Percentiles rank a stretch among this genome's conserved stretches.
Evolutionary conservation across 352 stramenopile species (phyloP).

Genomic region (Globisporangium emineosum): DNA sequence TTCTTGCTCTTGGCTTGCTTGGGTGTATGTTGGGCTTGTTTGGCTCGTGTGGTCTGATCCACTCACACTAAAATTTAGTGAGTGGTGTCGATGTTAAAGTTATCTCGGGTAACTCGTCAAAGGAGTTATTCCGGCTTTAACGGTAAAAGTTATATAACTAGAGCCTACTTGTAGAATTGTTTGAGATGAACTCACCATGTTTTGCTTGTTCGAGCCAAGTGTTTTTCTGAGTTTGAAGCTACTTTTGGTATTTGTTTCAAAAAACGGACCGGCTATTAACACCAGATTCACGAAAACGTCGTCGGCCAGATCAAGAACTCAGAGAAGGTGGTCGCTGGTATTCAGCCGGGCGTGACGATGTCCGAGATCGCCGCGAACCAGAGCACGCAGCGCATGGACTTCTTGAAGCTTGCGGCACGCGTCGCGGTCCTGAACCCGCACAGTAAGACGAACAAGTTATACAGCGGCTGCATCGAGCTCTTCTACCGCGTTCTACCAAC

Average conservation of each 20-base stretch:
- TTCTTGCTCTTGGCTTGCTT: not conserved
- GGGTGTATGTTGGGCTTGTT: not conserved
- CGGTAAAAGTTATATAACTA: no score
- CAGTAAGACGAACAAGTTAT: conserved; percentile 98
- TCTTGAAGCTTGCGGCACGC: conserved; percentile 96
- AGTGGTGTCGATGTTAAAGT: no score
- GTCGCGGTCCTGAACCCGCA: conserved; percentile 99
- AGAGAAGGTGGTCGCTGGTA: conserved; percentile 98
- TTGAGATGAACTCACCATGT: not conserved
- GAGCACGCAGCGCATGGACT: conserved; percentile 98
- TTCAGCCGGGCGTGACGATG: conserved; percentile 99
- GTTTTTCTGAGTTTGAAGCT: no score
- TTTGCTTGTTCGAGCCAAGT: no score
- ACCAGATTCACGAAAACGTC: conserved; percentile 95
- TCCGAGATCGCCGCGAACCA: conserved; percentile 96
- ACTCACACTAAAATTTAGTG: not conserved
- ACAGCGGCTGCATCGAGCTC: conserved; percentile 91
- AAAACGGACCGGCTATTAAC: no score
- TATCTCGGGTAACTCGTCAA: no score
- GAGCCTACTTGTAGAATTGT: no score
- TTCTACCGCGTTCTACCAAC: conserved; percentile 98
- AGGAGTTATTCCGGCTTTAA: no score
- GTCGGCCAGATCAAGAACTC: conserved; percentile 96
- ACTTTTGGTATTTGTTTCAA: no score
- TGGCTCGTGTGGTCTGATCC: not conserved